These are phyloP conservation scores for Penicillium sclerotiorum DNA, from an alignment of 2,329 filamentous ascomycete genomes.

Conservation along the genomic window DNA sequence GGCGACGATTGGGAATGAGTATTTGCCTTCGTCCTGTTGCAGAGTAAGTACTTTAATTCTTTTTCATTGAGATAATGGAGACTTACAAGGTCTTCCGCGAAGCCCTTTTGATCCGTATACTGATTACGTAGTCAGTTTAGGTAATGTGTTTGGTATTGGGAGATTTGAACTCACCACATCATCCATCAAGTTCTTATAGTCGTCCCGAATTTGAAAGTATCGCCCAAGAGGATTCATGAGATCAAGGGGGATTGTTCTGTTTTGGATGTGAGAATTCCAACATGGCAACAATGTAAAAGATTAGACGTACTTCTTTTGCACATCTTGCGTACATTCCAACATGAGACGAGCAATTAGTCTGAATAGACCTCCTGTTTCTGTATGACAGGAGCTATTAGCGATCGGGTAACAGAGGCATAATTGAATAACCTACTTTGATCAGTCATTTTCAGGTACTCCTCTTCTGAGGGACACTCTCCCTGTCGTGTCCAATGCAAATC, in stretches of 20 bases:
- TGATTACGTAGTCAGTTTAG: constrained; percentile 3
- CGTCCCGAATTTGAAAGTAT: constrained; percentile 34
- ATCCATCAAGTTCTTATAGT: constrained; percentile 30
- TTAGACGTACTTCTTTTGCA: constrained; percentile 11
- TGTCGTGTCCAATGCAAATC: constrained; percentile 46
- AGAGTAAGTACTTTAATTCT: background rate
- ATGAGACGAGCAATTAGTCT: constrained; percentile 41
- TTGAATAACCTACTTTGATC: constrained; percentile 28
- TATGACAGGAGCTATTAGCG: background rate
- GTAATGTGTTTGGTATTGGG: background rate
- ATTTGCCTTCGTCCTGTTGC: constrained; percentile 42
- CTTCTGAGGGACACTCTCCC: constrained; percentile 38
- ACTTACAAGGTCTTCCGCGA: constrained; percentile 43
- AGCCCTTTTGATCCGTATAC: constrained; percentile 45
- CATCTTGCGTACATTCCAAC: constrained; percentile 29
- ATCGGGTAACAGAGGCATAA: background rate
- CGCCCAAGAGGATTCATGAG: constrained; percentile 23
- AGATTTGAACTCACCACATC: constrained; percentile 15
- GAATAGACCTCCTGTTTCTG: constrained; percentile 45
- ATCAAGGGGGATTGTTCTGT: constrained; percentile 31
- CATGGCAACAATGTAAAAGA: background rate
- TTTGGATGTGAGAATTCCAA: background rate
- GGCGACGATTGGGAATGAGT: constrained; percentile 35
- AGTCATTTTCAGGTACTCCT: constrained; percentile 47
- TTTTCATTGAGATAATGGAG: background rate